A percentile compares a stretch with the other conserved stretches of the same genome.
Evolutionary conservation across 495 filamentous ascomycete species (phyloP).

Genomic region (Penicillium roqueforti): DNA sequence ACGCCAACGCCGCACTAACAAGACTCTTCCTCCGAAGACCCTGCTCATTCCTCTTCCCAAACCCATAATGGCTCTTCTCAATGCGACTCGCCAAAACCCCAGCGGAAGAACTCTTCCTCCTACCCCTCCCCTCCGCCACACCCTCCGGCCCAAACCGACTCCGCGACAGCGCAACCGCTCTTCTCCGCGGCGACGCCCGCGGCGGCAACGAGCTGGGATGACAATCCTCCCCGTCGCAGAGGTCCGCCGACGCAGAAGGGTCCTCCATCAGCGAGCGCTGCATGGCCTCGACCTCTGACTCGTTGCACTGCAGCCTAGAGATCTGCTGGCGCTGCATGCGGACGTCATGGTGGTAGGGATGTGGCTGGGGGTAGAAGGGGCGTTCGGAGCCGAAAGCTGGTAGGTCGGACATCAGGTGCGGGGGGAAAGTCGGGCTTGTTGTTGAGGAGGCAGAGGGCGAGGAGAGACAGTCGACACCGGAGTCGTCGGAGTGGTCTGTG

Average conservation of each 20-base stretch:
- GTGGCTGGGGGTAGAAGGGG: slow-evolving; percentile 1
- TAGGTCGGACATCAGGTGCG: slow-evolving; percentile 15
- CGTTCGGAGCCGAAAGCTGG: slow-evolving; percentile 5
- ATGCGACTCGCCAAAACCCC: slow-evolving; percentile 31
- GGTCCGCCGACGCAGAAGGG: slow-evolving; percentile 3
- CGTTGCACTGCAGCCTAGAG: slow-evolving; percentile 40
- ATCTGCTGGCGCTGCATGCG: slow-evolving; percentile 43
- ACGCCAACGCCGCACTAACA: slow-evolving; percentile 43
- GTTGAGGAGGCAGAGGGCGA: slow-evolving; percentile 32
- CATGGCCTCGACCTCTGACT: slow-evolving; percentile 35
- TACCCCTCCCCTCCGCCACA: slow-evolving; percentile 8
- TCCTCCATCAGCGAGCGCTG: slow-evolving; percentile 30
- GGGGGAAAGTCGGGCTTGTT: slow-evolving; percentile 36
- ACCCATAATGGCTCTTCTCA: slow-evolving; percentile 39
- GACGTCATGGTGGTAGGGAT: slow-evolving; percentile 19
- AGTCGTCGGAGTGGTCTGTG: slow-evolving; percentile 41
- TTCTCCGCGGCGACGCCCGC: slow-evolving; percentile 29
- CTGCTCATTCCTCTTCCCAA: slow-evolving; percentile 40
- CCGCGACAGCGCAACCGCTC: slow-evolving; percentile 25
- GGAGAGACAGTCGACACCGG: slow-evolving; percentile 21
- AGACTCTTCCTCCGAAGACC: slow-evolving; percentile 43
- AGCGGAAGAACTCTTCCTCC: slow-evolving; percentile 33
- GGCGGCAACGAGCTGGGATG: slow-evolving; percentile 44
- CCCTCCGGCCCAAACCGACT: slow-evolving; percentile 28
- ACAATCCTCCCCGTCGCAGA: slow-evolving; percentile 33